Base-by-base conservation (phyloP, 1,139 yeast species). In the Sugiyamaella grinbergsii region DNA sequence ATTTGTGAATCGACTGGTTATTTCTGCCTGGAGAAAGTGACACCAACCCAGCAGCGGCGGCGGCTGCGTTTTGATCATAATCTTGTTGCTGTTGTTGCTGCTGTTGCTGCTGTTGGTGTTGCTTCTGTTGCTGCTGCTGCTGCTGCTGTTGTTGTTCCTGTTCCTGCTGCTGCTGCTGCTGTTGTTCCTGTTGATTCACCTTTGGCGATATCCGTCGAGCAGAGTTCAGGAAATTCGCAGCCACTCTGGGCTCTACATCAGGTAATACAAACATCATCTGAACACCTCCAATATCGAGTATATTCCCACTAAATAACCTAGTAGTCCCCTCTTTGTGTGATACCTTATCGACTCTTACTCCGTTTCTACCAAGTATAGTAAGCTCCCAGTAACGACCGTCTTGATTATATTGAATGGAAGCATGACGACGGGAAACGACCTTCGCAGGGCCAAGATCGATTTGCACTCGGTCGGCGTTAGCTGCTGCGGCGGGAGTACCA, bases 201-300 rank as follows among this genome's bases (percentile, higher is more conserved):
- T n/a, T n/a, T 38, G 42, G 42, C 4, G 42, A 38, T 2, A 24
- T 24, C 6, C 32, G 29, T 38, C 37, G 31, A 5, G 36, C 37
- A 11, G 20, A 7, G 18, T 41, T 41, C 16, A 31, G 34, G 26
- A 61, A 55, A n/a, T 54, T 49, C 1, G 57, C 52, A 2, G 68
- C 59, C 2, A 69, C 57, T 29, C 50, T 55, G 1, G 97, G 96
- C n/a, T 83, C 81, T 5, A 88, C 82, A 65, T 91, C 98, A 0
- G 98, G 98, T 58, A 93, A 73, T 32, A 93, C 93, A 67, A 93
- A 93, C 95, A 93, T 93, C 98, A 93, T 93, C 70, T 93, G 98
- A 11, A 96, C 91, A 2, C 97, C 98, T 7, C 98, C 98, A 45
- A 93, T 83, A 65, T 93, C 98, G 54, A 93, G 72, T 16, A 93